These are phyloP conservation scores for Paramecium sonneborni DNA, from an alignment of 73 alveolate species.

Conservation along the genomic window DNA sequence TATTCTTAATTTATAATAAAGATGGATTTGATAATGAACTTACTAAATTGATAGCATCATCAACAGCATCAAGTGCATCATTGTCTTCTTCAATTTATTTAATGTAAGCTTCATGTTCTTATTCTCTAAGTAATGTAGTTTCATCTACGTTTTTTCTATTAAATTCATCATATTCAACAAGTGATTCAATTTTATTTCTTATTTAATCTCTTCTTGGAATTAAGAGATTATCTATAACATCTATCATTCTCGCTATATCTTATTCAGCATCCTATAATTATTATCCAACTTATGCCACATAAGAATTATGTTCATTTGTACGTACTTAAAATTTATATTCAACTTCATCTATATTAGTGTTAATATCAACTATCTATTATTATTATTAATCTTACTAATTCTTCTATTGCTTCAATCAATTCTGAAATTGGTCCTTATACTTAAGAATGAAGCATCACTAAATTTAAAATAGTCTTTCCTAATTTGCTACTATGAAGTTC, in stretches of 20 bases:
- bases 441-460: neutral
- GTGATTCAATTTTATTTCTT: neutral
- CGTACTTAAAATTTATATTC: neutral
- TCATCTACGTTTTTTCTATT: constrained; percentile 23
- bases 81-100: neutral
- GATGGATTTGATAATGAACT: constrained; percentile 21
- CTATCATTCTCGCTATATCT: constrained; percentile 47
- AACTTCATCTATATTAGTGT: neutral
- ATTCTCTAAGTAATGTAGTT: neutral
- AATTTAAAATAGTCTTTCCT: neutral
- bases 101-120: constrained; percentile 21
- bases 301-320: constrained; percentile 33
- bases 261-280: constrained; percentile 31
- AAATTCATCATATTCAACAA: neutral
- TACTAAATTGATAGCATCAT: constrained; percentile 23
- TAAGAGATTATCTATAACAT: constrained; percentile 36
- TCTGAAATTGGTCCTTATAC: constrained; percentile 26
- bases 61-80: constrained; percentile 42
- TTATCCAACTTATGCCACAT: neutral
- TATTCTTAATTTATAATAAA: neutral
- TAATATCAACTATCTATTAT: constrained; percentile 17
- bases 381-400: constrained; percentile 1
- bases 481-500: constrained; percentile 5
- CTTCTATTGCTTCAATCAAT: constrained; percentile 49
- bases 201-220: constrained; percentile 45